These are phyloP conservation scores for Hypholoma sublateritium DNA, from an alignment of 768 basidiomycete genomes.

Conservation along the genomic window DNA sequence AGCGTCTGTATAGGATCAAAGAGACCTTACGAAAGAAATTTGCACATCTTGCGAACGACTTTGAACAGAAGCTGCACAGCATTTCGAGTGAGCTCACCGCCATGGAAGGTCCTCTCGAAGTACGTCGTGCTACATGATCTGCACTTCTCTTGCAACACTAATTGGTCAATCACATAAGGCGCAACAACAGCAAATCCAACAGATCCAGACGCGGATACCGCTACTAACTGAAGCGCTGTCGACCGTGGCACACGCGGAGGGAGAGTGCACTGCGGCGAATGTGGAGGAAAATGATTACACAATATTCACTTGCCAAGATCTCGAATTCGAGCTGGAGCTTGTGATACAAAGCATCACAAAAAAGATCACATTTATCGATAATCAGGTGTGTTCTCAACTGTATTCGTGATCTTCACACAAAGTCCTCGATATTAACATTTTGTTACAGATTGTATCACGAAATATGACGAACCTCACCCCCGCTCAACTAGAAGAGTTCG, in stretches of 20 bases:
- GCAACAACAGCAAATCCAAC: constrained; percentile 68
- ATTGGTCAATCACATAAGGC: constrained; percentile 29
- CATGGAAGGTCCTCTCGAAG: constrained; percentile 78
- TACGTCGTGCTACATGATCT: constrained; percentile 15
- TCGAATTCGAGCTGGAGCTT: constrained; percentile 86
- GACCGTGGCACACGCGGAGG: constrained; percentile 63
- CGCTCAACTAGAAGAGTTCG: constrained; percentile 94
- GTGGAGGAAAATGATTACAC: constrained; percentile 98
- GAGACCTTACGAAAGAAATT: constrained; percentile 76
- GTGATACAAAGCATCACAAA: constrained; percentile 79
- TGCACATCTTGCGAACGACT: constrained; percentile 74
- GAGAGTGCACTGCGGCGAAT: constrained; percentile 81
- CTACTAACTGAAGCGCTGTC: constrained; percentile 57
- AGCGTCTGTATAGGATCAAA: constrained; percentile 60
- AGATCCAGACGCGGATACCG: constrained; percentile 69
- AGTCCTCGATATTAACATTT: not conserved
- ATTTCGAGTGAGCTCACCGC: constrained; percentile 73
- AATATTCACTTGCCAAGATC: constrained; percentile 83
- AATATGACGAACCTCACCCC: constrained; percentile 95
- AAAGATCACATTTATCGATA: constrained; percentile 95
- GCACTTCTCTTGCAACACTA: too few relatives aligned
- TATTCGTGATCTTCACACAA: not conserved
- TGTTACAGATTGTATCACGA: constrained; percentile 80
- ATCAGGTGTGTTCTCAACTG: constrained; percentile 61
- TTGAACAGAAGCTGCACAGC: constrained; percentile 62